Percentiles rank a stretch among this genome's conserved stretches.
Conservation (phyloP, 495 filamentous ascomycete genomes). For the Penicillium mononematosum region DNA sequence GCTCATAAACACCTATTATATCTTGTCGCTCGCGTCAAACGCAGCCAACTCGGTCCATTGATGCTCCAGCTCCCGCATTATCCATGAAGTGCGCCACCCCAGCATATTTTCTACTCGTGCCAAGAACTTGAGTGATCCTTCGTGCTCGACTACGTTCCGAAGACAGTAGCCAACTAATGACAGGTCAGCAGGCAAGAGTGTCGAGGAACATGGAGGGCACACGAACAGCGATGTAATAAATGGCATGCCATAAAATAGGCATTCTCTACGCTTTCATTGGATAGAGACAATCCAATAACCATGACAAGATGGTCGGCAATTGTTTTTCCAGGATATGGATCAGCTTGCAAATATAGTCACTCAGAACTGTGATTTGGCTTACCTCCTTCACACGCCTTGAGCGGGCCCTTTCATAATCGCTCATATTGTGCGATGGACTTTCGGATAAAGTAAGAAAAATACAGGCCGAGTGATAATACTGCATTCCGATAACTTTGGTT, state of each 20-base stretch:
- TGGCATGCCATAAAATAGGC: constrained; percentile 43
- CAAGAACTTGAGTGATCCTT: constrained; percentile 34
- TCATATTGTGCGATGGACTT: constrained; percentile 21
- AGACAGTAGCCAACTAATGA: constrained; percentile 37
- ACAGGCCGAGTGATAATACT: constrained; percentile 38
- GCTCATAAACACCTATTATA: neutral
- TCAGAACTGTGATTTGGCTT: constrained; percentile 3
- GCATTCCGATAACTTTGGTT: constrained; percentile 36
- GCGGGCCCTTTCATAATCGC: constrained; percentile 33
- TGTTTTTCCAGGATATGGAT: constrained; percentile 20
- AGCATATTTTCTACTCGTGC: constrained; percentile 29
- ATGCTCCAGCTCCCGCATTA: constrained; percentile 27
- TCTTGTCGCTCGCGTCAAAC: constrained; percentile 11
- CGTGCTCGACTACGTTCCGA: constrained; percentile 31
- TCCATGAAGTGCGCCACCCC: constrained; percentile 40
- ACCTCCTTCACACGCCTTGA: constrained; percentile 34
- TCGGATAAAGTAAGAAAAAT: constrained; percentile 37
- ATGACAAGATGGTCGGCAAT: constrained; percentile 34
- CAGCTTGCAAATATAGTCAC: neutral
- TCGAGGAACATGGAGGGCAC: neutral
- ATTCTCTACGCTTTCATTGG: constrained; percentile 43
- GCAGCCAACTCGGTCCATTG: constrained; percentile 34
- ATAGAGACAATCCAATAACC: constrained; percentile 38
- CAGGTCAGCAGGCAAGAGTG: constrained; percentile 1
- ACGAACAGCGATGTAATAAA: constrained; percentile 39